Evolutionary conservation across 495 filamentous ascomycete genomes (phyloP).

Genomic region (Aspergillus bertholletiae): DNA sequence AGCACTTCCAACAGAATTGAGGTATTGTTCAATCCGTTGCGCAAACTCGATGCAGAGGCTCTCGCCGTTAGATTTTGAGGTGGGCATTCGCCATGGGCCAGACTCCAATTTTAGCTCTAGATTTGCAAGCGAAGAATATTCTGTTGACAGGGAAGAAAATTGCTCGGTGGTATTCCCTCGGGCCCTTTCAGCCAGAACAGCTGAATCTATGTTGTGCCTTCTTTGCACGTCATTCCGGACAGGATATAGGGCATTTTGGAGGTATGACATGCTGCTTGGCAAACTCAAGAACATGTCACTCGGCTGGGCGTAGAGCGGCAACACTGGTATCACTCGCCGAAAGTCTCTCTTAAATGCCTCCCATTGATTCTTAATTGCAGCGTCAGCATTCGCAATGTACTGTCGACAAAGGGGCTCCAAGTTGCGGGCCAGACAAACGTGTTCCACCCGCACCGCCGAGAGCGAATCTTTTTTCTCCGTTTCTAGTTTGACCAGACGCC

Average conservation of each 20-base stretch:
- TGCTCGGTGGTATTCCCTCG: conserved; percentile 6
- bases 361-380: conserved; percentile 29
- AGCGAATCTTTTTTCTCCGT: conserved; percentile 20
- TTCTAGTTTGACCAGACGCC: conserved; percentile 60
- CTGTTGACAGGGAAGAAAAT: conserved; percentile 19
- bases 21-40: conserved; percentile 30
- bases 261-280: conserved; percentile 38
- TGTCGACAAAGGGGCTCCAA: conserved; percentile 20
- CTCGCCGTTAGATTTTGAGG: not conserved
- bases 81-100: not conserved
- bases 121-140: conserved; percentile 23
- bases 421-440: too few species aligned
- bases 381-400: conserved; percentile 12
- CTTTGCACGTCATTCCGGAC: not conserved
- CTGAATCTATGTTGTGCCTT: conserved; percentile 6
- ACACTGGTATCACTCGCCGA: conserved; percentile 26
- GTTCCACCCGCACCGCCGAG: not conserved
- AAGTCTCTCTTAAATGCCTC: conserved; percentile 21
- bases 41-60: conserved; percentile 32
- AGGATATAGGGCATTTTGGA: conserved; percentile 22
- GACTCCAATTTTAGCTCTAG: conserved; percentile 24
- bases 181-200: not conserved
- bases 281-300: conserved; percentile 36
- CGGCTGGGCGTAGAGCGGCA: conserved; percentile 34
- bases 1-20: conserved; percentile 24